Evolutionary conservation across 305 asterid genomes (phyloP).

Genomic region (Solanum hybrid): DNA sequence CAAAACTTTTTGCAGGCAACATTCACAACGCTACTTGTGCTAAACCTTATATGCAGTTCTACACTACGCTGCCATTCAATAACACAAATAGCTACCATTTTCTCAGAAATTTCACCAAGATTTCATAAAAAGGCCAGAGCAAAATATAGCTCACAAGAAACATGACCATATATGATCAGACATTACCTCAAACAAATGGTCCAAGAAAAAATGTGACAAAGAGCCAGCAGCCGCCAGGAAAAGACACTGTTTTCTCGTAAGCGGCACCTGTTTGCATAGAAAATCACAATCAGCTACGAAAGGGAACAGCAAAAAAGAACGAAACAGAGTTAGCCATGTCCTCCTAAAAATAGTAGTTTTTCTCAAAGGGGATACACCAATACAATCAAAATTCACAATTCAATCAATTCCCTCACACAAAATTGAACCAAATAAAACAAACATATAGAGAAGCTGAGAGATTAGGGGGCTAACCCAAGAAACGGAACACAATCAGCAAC

Average conservation of each 20-base stretch:
- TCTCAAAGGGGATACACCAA: background rate
- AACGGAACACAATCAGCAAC: background rate
- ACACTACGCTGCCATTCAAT: background rate
- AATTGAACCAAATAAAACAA: background rate
- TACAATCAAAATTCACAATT: background rate
- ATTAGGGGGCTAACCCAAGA: background rate
- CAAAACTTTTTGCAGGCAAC: background rate
- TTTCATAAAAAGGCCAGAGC: background rate
- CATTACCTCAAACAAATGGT: slow-evolving; percentile 81
- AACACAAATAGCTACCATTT: background rate
- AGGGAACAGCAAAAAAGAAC: background rate
- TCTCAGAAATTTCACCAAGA: background rate
- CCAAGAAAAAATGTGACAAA: slow-evolving; percentile 78
- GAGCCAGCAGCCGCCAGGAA: slow-evolving; percentile 69
- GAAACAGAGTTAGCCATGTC: background rate
- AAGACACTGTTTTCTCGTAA: slow-evolving; percentile 61
- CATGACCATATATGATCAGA: background rate
- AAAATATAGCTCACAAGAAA: background rate
- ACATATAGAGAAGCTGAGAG: background rate
- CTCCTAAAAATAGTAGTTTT: background rate
- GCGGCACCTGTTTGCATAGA: slow-evolving; percentile 40
- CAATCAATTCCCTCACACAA: background rate
- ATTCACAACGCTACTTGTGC: background rate
- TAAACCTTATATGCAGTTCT: background rate
- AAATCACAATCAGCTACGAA: background rate